Base-by-base conservation (phyloP, 1,284 basidiomycete species). In the Trichosporon sp. region DNA sequence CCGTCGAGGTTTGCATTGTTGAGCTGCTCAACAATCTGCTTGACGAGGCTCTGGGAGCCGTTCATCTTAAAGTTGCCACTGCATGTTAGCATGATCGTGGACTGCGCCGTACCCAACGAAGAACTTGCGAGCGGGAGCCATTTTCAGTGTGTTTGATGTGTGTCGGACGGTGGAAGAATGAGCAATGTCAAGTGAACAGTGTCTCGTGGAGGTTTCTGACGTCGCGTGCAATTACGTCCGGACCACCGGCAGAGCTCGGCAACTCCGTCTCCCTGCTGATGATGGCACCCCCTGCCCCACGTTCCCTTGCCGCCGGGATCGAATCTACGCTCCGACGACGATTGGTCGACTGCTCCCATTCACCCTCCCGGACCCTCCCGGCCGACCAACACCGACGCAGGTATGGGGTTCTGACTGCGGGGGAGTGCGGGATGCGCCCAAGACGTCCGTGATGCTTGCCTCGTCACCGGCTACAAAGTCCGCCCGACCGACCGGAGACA, bases 21-120 rank as follows among this genome's bases (percentile, higher is more conserved):
- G 73, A 96, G 85, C 69, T 85, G 80, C 67, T 89, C 83, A 76
- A 93, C 85, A 78, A 97, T 88, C 66, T 86, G 85, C 77, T 86
- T 85, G 83, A 92, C 90, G 76, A 89, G 87, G 76, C 88, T 87
- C 75, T 86, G 85, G 63, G 90, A 89, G 72, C 87, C 87, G 87
- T 98, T 97, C 90, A 96, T 91, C 87, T 97, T 97, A 89, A 96
- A 96, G 89, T 97, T 97, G 59, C 86, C 94, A 78, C 94, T 95
- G 78, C 93, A 93, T 93, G 67, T 75, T 12, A 51, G 43, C 12
- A 32, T 10, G 43, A 14, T n/a, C 19, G 1, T 8, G 21, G 31
- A 40, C 14, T 1, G 31, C 35, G 16, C 16, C 81, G 54, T 56
- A 82, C 81, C 81, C 81, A 66, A 83, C 76, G 70, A 83, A 83